Evolutionary conservation across 352 stramenopile species (phyloP).

Genomic region (Globisporangium alternatum): DNA sequence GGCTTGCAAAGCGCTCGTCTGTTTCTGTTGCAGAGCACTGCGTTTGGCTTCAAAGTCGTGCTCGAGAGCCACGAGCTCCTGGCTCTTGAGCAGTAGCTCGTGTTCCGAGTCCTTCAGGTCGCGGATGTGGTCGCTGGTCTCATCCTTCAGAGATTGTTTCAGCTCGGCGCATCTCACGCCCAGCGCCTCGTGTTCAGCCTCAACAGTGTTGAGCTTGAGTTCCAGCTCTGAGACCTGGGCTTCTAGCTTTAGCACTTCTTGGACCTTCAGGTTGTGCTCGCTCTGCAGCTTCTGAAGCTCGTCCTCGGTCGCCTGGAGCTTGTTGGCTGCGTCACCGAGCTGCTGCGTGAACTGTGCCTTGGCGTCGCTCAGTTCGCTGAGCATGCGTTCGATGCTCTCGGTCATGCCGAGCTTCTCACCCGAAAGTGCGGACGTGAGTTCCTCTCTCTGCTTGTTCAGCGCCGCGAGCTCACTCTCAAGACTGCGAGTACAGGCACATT

Average conservation of each 20-base stretch:
- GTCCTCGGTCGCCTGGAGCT: not conserved
- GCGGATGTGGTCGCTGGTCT: not conserved
- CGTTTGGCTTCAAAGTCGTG: not conserved
- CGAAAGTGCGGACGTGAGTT: conserved; percentile 9
- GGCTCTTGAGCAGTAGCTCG: conserved; percentile 3
- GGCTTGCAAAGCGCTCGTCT: not conserved
- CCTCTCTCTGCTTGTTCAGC: conserved; percentile 5
- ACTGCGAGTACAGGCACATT: not conserved
- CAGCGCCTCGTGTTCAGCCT: not conserved
- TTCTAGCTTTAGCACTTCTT: not conserved
- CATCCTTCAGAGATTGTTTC: not conserved
- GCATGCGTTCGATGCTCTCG: conserved; percentile 1
- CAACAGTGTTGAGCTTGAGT: not conserved
- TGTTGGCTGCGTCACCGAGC: not conserved
- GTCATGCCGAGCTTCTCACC: conserved; percentile 13
- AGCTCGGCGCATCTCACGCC: not conserved
- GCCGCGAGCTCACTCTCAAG: not conserved
- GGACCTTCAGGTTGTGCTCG: not conserved
- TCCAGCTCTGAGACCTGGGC: not conserved
- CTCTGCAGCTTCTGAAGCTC: not conserved
- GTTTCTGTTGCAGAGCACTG: not conserved
- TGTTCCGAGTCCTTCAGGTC: not conserved
- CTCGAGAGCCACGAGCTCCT: not conserved
- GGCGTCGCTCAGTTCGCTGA: not conserved
- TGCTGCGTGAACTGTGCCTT: conserved; percentile 3